Evolutionary conservation across 2,329 filamentous ascomycete genomes (phyloP).

Genomic region (Cladophialophora psammophila): DNA sequence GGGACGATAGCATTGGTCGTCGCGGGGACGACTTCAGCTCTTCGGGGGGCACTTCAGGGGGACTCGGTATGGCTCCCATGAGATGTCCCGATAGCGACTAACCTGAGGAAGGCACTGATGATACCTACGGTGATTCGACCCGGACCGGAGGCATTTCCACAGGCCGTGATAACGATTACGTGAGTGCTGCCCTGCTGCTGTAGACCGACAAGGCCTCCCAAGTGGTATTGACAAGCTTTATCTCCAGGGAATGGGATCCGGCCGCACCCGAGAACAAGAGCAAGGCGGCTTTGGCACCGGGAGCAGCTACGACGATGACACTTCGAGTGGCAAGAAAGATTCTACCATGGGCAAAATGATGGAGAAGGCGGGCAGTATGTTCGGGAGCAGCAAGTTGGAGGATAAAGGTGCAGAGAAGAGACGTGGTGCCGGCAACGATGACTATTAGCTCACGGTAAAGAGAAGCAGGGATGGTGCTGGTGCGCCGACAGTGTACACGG

Average conservation of each 20-base stretch:
- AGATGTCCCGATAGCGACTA: slow-evolving; percentile 34
- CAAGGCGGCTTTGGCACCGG: slow-evolving; percentile 34
- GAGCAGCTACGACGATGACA: slow-evolving; percentile 29
- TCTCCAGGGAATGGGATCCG: slow-evolving; percentile 25
- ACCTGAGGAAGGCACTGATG: slow-evolving; percentile 30
- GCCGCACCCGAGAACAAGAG: slow-evolving; percentile 34
- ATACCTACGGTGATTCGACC: slow-evolving; percentile 32
- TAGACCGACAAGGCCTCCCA: not conserved
- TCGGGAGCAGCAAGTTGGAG: slow-evolving; percentile 40
- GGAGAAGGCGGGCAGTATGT: slow-evolving; percentile 43
- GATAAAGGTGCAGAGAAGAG: slow-evolving; percentile 41
- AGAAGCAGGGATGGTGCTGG: not conserved
- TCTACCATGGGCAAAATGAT: slow-evolving; percentile 43
- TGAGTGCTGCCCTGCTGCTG: slow-evolving; percentile 13
- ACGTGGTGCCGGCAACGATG: slow-evolving; percentile 37
- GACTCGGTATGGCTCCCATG: slow-evolving; percentile 28
- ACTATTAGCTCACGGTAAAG: slow-evolving; percentile 6
- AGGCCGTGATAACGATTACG: slow-evolving; percentile 38
- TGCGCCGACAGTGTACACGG: not conserved
- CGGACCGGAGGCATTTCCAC: slow-evolving; percentile 28
- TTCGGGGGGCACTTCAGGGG: slow-evolving; percentile 25
- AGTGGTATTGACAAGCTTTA: not conserved
- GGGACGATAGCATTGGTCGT: slow-evolving; percentile 15
- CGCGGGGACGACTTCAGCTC: slow-evolving; percentile 16
- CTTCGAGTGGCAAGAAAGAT: slow-evolving; percentile 36